Conservation (phyloP, 176 grass and related monocot genomes). For the Triticum dicoccoides region DNA sequence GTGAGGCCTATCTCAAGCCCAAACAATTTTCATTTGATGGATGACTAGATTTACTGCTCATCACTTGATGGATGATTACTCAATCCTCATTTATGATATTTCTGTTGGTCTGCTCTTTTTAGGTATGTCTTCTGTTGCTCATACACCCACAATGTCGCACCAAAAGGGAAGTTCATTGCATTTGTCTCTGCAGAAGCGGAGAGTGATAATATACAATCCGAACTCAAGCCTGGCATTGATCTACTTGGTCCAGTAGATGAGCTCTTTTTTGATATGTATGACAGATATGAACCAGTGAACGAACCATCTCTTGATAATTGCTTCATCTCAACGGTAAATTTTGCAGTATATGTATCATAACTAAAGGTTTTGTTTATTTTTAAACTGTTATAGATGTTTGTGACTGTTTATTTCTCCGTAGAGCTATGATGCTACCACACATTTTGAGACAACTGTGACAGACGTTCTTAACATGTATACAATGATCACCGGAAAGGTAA, state of each 20-base stretch:
- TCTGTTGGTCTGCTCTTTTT: constrained; percentile 30
- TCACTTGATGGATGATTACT: constrained; percentile 12
- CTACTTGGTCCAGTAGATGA: constrained; percentile 85
- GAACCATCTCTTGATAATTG: constrained; percentile 82
- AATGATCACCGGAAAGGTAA: constrained; percentile 86
- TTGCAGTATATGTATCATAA: constrained; percentile 9
- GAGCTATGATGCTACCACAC: constrained; percentile 95
- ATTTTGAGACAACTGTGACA: constrained; percentile 90
- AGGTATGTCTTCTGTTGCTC: constrained; percentile 98
- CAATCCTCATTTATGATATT: constrained; percentile 18
- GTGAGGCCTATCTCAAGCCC: constrained; percentile 43
- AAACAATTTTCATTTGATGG: neutral
- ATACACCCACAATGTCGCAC: constrained; percentile 89
- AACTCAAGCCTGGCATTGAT: constrained; percentile 80
- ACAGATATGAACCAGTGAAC: constrained; percentile 87
- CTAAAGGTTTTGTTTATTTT: neutral
- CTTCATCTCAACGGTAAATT: constrained; percentile 80
- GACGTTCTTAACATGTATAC: constrained; percentile 92
- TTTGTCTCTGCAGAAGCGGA: constrained; percentile 88
- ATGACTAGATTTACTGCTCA: constrained; percentile 1
- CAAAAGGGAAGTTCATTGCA: constrained; percentile 91
- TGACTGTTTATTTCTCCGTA: constrained; percentile 34
- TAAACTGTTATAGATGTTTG: constrained; percentile 19
- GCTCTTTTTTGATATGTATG: constrained; percentile 86
- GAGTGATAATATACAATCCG: constrained; percentile 59